Conservation (phyloP, 192 early-diverging fungal species). For the Backusella tarrabulga region DNA sequence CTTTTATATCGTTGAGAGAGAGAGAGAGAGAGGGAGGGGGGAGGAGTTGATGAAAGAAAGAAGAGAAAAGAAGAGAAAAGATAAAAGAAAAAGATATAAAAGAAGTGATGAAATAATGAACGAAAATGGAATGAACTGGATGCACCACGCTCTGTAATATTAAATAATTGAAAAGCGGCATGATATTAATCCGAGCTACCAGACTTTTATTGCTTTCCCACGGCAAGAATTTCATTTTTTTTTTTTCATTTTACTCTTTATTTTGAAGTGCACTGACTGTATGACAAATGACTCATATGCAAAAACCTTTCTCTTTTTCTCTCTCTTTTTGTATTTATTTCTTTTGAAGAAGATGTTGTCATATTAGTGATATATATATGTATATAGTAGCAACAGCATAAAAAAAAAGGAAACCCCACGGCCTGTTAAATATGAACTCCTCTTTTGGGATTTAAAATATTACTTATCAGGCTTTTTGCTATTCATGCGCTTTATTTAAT, state of each 20-base stretch:
- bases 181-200: background rate
- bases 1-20: background rate
- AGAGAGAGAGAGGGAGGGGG: no score
- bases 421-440: no score
- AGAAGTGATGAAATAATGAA: background rate
- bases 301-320: background rate
- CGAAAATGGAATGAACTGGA: background rate
- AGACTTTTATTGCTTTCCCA: background rate
- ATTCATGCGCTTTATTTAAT: background rate
- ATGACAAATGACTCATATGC: background rate
- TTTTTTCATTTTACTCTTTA: background rate
- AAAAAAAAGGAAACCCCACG: no score
- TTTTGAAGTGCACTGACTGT: background rate
- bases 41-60: background rate
- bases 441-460: no score
- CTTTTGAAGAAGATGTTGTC: background rate
- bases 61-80: constrained; percentile 8
- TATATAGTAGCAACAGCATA: no score
- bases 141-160: background rate
- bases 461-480: background rate
- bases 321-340: background rate
- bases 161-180: background rate
- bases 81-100: constrained; percentile 6
- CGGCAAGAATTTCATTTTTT: background rate
- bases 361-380: background rate